phyloP scores from a whole-genome alignment of 2,329 filamentous ascomycete genomes.

The Verticillium tricorpus region DNA sequence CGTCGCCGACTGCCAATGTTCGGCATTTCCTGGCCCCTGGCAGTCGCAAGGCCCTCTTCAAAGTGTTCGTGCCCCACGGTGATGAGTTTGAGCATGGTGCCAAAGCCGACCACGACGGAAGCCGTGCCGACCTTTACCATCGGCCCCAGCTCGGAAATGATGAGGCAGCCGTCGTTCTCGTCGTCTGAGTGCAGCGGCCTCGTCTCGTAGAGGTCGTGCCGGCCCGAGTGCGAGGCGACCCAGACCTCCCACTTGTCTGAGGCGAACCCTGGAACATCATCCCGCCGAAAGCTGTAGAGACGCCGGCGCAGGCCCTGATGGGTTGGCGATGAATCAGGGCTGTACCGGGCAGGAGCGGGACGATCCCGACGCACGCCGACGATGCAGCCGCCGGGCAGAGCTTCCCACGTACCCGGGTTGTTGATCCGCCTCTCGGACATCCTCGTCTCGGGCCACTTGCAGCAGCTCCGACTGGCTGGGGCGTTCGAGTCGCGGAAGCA shows the following conservation, averaged over 20 bases:
- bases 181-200: slow-evolving; percentile 36
- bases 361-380: slow-evolving; percentile 55
- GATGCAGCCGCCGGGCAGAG: slow-evolving; percentile 54
- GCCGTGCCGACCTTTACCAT: slow-evolving; percentile 57
- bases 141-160: slow-evolving; percentile 63
- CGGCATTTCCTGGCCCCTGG: slow-evolving; percentile 23
- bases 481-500: slow-evolving; percentile 46
- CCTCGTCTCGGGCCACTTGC: slow-evolving; percentile 45
- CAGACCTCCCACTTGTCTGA: slow-evolving; percentile 49
- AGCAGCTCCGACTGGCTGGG: slow-evolving; percentile 37
- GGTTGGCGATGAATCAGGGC: slow-evolving; percentile 12
- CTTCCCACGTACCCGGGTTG: slow-evolving; percentile 63
- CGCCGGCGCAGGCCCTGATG: slow-evolving; percentile 23
- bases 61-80: slow-evolving; percentile 63
- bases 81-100: slow-evolving; percentile 68
- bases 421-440: slow-evolving; percentile 48
- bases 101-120: slow-evolving; percentile 66
- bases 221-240: slow-evolving; percentile 43
- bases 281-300: slow-evolving; percentile 12
- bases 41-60: slow-evolving; percentile 32
- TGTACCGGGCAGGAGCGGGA: slow-evolving; percentile 16
- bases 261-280: slow-evolving; percentile 22
- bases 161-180: slow-evolving; percentile 47
- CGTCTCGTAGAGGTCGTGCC: slow-evolving; percentile 39
- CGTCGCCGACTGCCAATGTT: slow-evolving; percentile 35